Conservation (phyloP, 83 land plant species). For the Picea abies region DNA sequence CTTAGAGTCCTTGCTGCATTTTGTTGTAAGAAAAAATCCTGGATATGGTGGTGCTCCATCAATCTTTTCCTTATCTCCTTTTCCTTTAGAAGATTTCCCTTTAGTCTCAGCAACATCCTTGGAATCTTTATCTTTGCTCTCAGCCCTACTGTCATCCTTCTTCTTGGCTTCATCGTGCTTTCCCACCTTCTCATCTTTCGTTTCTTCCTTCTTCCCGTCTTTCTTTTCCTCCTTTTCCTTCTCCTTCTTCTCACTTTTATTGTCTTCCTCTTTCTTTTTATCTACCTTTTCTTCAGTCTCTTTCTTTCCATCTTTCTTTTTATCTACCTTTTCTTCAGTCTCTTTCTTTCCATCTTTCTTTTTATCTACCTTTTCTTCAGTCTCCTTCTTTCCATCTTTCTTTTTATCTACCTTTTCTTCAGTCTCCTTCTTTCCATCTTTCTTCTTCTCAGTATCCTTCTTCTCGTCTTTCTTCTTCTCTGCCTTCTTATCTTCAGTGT, state of each 20-base stretch:
- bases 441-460: conserved; percentile 17
- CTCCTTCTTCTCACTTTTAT: conserved; percentile 8
- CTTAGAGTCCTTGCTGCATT: conserved; percentile 64
- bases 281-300: conserved; percentile 18
- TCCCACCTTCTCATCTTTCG: background rate
- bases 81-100: conserved; percentile 36
- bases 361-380: conserved; percentile 8
- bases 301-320: conserved; percentile 5
- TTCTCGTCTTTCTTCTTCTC: conserved; percentile 17
- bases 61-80: conserved; percentile 35
- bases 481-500: conserved; percentile 15
- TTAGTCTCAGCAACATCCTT: conserved; percentile 14
- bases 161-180: background rate
- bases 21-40: conserved; percentile 78
- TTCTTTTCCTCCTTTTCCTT: conserved; percentile 18
- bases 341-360: conserved; percentile 1
- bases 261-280: conserved; percentile 18
- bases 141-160: conserved; percentile 11
- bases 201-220: conserved; percentile 3
- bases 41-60: conserved; percentile 76
- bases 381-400: background rate
- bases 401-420: conserved; percentile 12
- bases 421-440: conserved; percentile 23
- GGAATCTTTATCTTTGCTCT: conserved; percentile 16
- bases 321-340: background rate